Evolutionary conservation across 495 filamentous ascomycete genomes (phyloP), one percentile per base, ranked within the genome.

Genomic region (Penicillium soppii): DNA sequence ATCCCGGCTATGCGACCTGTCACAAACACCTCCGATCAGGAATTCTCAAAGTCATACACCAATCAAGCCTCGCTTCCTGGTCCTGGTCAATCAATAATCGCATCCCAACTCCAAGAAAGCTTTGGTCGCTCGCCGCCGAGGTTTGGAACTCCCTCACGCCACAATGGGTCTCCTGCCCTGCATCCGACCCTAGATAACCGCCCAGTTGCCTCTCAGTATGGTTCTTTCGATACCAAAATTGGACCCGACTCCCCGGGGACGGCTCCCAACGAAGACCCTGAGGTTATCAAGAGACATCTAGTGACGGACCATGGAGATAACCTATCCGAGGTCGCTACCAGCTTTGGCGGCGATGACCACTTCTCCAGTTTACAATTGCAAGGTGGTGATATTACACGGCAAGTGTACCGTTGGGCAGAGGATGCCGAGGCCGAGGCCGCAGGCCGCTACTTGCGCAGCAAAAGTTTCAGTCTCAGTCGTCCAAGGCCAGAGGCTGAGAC

Each of bases 381-480:
- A 59, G 94, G 94, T 25, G 94, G 94, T 29, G 94, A 98, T 65
- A 86, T 97, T 32, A 96, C 91, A 21, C 76, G 94, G 45, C 87
- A 94, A 42, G 92, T 98, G 44, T 98, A 98, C 66, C 85, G 87
- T 36, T 97, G 92, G 86, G 89, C 90, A 2, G 90, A 96, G 63
- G 88, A 95, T 61, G 87, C 86, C 15, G 77, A 86, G 56, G 71
- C 77, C 15, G 68, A 74, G 21, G 65, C 64, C 25, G 76, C 82
- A 39, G 77, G 80, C 53, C 79, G 81, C 23, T 69, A 63, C 41
- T 53, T 62, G 7, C 85, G 90, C 56, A 92, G 90, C 71, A 82
- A 88, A 65, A 96, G 91, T 65, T 94, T 96, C 69, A 86, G 89
- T 62, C 67, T 88, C 23, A 74, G 82, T 10, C 75, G 92, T 26